Base-by-base conservation (phyloP, 2,329 filamentous ascomycete species). In the Emergomyces pasteurianus region DNA sequence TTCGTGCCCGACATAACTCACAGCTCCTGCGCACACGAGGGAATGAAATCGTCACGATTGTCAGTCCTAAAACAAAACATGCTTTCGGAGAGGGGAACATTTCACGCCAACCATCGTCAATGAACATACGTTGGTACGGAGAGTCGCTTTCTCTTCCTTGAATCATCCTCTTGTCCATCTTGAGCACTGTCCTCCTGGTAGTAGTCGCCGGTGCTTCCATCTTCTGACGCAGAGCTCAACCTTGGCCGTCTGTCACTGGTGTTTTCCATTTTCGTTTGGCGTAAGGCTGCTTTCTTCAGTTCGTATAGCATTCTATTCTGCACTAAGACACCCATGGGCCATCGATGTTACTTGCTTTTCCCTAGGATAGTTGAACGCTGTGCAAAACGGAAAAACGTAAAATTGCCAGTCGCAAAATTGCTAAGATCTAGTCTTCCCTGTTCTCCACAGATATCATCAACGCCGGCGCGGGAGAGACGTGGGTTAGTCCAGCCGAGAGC, bases 121-220 rank as follows among this genome's bases (percentile, higher is more conserved):
- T 10, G 16, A 16, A 50, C 57, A 26, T 58, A 58, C 57, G 57
- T 43, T 46, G 57, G 38, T 23, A 58, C n/a, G 8, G 57, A n/a
- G n/a, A 38, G 28, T 50, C 56, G 42, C 26, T 58, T 58, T 26
- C 56, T 38, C 56, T 58, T 58, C 26, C 43, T 58, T 31, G 56
- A 58, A 6, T 10, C 57, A 18, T 50, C 43, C 5, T 40, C 57
- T 31, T 49, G 26, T 31, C 23, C 43, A 38, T 50, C 57, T 36
- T 58, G 57, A 23, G 8, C 46, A 26, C 57, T 58, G 2, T 58
- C 57, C 9, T 40, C 57, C 16, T 46, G 55, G 26, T 58, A 42
- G 21, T 42, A 42, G 21, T 42, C 54, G 42, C n/a, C 52, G 26
- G 16, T 5, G 26, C 55, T 46, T 23, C 38, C 55, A 40, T 34